Evolutionary conservation across 495 filamentous ascomycete genomes (phyloP).

Genomic region (Thozetella sp.): DNA sequence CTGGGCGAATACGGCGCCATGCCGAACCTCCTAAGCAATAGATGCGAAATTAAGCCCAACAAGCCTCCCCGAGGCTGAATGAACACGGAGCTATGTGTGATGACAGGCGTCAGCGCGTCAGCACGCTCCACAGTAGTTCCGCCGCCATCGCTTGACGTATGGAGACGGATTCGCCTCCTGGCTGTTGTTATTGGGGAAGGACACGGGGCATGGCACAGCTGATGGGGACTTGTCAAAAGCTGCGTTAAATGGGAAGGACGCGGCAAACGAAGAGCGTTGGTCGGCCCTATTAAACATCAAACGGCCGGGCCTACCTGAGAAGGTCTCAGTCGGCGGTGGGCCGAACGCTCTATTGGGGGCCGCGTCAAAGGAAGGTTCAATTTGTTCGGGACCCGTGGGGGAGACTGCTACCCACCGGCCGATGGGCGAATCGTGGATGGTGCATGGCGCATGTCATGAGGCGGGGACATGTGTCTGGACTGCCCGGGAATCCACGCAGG

Average conservation of each 20-base stretch:
- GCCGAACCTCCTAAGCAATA: too few relatives aligned
- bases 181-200: neutral
- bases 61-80: neutral
- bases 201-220: neutral
- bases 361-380: too few relatives aligned
- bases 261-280: too few relatives aligned
- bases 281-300: neutral
- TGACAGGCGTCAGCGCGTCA: neutral
- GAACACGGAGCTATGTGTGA: neutral
- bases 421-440: too few relatives aligned
- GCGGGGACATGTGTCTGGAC: too few relatives aligned
- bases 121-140: neutral
- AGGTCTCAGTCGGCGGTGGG: neutral
- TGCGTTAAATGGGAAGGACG: too few relatives aligned
- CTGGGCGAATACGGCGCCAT: too few relatives aligned
- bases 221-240: neutral
- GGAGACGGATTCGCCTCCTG: neutral
- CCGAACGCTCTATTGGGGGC: neutral
- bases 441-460: too few relatives aligned
- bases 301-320: neutral
- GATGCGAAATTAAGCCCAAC: neutral
- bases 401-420: too few relatives aligned
- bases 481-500: too few relatives aligned
- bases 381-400: too few relatives aligned
- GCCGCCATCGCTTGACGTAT: neutral